These are phyloP conservation scores for Zhuliangozyma blackwelliae DNA, from an alignment of 1,139 yeast genomes.

Conservation along the genomic window DNA sequence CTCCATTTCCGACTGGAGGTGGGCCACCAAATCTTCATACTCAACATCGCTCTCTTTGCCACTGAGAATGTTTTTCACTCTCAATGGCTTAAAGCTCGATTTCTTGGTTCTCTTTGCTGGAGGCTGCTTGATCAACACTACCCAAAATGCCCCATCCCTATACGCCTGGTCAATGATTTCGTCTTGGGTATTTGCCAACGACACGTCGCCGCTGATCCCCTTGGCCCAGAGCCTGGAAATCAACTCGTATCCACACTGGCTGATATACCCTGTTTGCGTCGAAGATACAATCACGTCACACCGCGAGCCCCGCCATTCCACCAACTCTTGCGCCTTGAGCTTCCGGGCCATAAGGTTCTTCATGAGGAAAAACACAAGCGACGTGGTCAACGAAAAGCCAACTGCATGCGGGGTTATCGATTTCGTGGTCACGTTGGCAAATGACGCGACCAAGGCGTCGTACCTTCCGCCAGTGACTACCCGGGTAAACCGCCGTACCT, in stretches of 20 bases:
- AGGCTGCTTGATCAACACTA: slow-evolving; percentile 65
- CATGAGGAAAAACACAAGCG: slow-evolving; percentile 40
- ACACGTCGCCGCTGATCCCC: slow-evolving; percentile 69
- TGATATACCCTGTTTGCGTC: slow-evolving; percentile 48
- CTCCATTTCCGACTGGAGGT: slow-evolving; percentile 44
- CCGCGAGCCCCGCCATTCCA: slow-evolving; percentile 38
- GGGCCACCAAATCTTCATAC: slow-evolving; percentile 55
- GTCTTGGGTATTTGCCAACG: slow-evolving; percentile 53
- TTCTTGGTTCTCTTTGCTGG: slow-evolving; percentile 26
- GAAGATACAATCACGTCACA: slow-evolving; percentile 82
- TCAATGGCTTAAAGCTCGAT: slow-evolving; percentile 61
- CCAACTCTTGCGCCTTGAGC: slow-evolving; percentile 18
- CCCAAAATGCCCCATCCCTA: slow-evolving; percentile 68
- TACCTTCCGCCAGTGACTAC: slow-evolving; percentile 93
- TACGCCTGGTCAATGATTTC: slow-evolving; percentile 64
- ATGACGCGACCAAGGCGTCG: slow-evolving; percentile 62
- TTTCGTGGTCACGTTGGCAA: slow-evolving; percentile 40
- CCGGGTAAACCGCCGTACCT: slow-evolving; percentile 37
- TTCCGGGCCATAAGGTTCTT: slow-evolving; percentile 26
- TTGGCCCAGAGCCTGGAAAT: slow-evolving; percentile 64
- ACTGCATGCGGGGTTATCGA: slow-evolving; percentile 55
- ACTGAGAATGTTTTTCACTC: slow-evolving; percentile 58
- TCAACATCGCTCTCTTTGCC: slow-evolving; percentile 69
- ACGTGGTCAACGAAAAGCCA: slow-evolving; percentile 65
- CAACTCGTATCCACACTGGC: slow-evolving; percentile 59